A percentile compares a stretch with the other conserved stretches of the same genome.
These are phyloP conservation scores for Didymosphaeria variabile DNA, from an alignment of 2,329 filamentous ascomycete species.

Conservation along the genomic window DNA sequence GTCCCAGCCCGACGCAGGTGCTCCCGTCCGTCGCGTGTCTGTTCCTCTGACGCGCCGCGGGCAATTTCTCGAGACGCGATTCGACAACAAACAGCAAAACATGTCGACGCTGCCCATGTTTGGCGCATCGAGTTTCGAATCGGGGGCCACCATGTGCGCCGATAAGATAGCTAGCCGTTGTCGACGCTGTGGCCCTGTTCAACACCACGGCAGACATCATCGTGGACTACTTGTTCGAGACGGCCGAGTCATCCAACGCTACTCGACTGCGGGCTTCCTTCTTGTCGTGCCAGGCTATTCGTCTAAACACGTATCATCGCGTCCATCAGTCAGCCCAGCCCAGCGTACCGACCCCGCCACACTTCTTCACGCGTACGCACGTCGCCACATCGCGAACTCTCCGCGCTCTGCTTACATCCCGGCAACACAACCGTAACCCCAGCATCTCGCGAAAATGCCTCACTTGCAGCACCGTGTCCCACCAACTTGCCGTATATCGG, in stretches of 20 bases:
- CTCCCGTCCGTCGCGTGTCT: slow-evolving; percentile 26
- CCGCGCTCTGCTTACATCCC: slow-evolving; percentile 11
- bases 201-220: slow-evolving; percentile 35
- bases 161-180: slow-evolving; percentile 36
- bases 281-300: too few species aligned
- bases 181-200: slow-evolving; percentile 19
- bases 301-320: too few species aligned
- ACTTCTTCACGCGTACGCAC: background rate
- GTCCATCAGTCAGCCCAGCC: too few species aligned
- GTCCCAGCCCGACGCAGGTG: too few species aligned
- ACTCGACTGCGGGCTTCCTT: too few species aligned
- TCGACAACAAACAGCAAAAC: slow-evolving; percentile 41
- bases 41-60: slow-evolving; percentile 26
- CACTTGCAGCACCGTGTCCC: slow-evolving; percentile 34
- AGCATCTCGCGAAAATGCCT: slow-evolving; percentile 39
- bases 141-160: too few species aligned
- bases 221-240: slow-evolving; percentile 20
- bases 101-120: too few species aligned
- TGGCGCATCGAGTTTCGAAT: too few species aligned
- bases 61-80: slow-evolving; percentile 36
- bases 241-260: background rate
- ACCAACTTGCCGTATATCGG: background rate
- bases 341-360: too few species aligned
- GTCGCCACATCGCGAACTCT: slow-evolving; percentile 12
- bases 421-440: background rate